Base-by-base conservation (phyloP, 2,329 filamentous ascomycete genomes). In the Cladobotryum mycophilum region DNA sequence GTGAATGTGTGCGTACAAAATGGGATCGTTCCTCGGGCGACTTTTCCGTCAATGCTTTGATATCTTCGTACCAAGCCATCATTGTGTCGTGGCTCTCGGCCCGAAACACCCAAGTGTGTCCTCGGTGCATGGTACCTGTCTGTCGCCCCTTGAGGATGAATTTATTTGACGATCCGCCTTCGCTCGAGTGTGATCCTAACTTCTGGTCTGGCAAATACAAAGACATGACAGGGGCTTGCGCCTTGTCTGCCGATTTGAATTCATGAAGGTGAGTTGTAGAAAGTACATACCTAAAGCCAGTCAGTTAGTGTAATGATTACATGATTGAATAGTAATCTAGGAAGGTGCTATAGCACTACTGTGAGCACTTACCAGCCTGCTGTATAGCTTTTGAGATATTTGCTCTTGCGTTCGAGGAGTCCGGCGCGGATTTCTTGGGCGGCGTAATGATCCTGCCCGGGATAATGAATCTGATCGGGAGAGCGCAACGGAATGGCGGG, bases 61-160 rank as follows among this genome's bases (percentile, higher is more conserved):
- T 92, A 62, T 96, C 92, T 48, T 93, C 86, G 66, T 90, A 97
- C 81, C 93, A 99, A 42, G 90, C 89, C 75, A 95, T 84, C 92
- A 97, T 96, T 13, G 91, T 96, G 60, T 97, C 92, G 67, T 95
- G 76, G 58, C 80, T 84, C 61, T 86, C 83, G 47, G 82, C 82
- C 42, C 84, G 79, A 69, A 87, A 86, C 18, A 86, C 82, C 84
- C 84, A 87, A 2, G 80, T 85, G 60, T 86, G 83, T 20, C 82
- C 83, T 50, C 91, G 88, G 68, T 97, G 93, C 83, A 97, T 89
- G 4, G 86, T 76, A 47, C 93, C 92, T 4, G 90, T 93, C 70
- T 97, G 92, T 53, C 91, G 87, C 41, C 93, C 93, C 70, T 97
- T 99, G 62, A 99, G 84, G 68, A 96, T 89, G 67, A 99, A 99